phyloP scores from a whole-genome alignment of 371 early-diverging fungal genomes.

The Batrachochytrium dendrobatidis region DNA sequence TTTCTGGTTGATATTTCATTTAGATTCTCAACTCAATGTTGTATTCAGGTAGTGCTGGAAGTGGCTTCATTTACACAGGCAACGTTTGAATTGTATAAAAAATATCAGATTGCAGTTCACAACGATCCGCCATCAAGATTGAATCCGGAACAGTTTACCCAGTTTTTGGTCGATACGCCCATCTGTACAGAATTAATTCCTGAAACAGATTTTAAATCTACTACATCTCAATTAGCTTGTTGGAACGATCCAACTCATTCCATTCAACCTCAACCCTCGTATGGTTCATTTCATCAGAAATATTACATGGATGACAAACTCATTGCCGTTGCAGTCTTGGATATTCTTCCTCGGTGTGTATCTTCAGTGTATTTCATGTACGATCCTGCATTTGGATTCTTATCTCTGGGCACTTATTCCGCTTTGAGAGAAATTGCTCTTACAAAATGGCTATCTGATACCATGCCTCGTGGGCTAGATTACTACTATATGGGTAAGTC shows the following conservation, averaged over 20 bases:
- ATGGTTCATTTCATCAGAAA: conserved; percentile 80
- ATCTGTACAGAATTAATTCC: conserved; percentile 37
- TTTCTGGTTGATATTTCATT: neutral
- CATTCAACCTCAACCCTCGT: conserved; percentile 6
- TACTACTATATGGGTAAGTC: conserved; percentile 82
- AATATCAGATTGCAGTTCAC: conserved; percentile 78
- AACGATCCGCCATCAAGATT: conserved; percentile 56
- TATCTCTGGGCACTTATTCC: conserved; percentile 77
- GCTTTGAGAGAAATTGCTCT: conserved; percentile 73
- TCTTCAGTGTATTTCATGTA: conserved; percentile 93
- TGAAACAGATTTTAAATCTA: neutral
- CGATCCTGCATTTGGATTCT: conserved; percentile 65
- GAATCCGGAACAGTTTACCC: conserved; percentile 42
- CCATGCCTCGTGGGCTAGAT: conserved; percentile 31
- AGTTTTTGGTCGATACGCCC: conserved; percentile 75
- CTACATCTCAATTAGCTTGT: conserved; percentile 3
- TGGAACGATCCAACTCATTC: too few species aligned
- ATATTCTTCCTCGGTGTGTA: conserved; percentile 79
- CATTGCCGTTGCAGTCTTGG: conserved; percentile 82
- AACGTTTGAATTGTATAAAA: conserved; percentile 63
- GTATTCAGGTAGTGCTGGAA: conserved; percentile 36
- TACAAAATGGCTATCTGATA: conserved; percentile 25
- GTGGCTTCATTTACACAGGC: conserved; percentile 62
- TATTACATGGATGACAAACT: conserved; percentile 69
- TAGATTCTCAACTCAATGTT: neutral